These are phyloP conservation scores for Thelephora terrestris DNA, from an alignment of 1,284 basidiomycete genomes.

Conservation along the genomic window DNA sequence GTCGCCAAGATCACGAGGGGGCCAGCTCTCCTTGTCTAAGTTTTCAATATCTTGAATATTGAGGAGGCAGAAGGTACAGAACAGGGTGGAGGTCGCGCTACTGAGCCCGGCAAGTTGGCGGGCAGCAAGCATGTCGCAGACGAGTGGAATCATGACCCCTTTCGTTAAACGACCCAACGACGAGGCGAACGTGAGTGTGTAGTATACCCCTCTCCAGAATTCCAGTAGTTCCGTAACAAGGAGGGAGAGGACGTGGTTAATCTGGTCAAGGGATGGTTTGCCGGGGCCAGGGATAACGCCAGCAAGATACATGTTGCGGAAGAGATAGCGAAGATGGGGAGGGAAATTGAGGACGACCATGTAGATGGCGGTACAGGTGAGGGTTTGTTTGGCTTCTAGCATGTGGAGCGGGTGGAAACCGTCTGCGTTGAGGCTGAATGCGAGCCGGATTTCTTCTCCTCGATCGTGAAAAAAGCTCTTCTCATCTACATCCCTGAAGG, in stretches of 20 bases:
- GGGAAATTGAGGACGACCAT: constrained; percentile 15
- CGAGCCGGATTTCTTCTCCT: constrained; percentile 1
- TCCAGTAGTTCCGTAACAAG: constrained; percentile 11
- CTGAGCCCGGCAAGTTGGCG: not conserved
- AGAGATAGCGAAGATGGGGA: constrained; percentile 12
- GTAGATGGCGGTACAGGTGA: constrained; percentile 4
- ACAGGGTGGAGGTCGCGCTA: constrained; percentile 3
- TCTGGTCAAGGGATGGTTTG: constrained; percentile 10
- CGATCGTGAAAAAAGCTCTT: not conserved
- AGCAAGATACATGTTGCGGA: too few relatives aligned
- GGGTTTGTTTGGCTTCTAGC: constrained; percentile 7
- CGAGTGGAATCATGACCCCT: not conserved
- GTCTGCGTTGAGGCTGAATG: constrained; percentile 9
- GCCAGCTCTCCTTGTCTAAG: constrained; percentile 11
- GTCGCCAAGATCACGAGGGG: constrained; percentile 15
- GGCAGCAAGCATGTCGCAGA: not conserved
- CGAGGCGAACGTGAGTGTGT: not conserved
- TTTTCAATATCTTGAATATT: constrained; percentile 18
- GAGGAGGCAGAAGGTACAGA: constrained; percentile 25
- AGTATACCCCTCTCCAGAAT: constrained; percentile 4
- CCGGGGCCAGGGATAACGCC: constrained; percentile 17
- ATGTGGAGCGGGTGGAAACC: constrained; percentile 9
- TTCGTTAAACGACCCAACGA: not conserved
- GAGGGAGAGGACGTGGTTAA: constrained; percentile 12
- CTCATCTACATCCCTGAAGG: constrained; percentile 3